Percentiles rank a stretch among this genome's conserved stretches.
Evolutionary conservation across 2,329 filamentous ascomycete species (phyloP).

Genomic region (Sarocladium brachiariae): DNA sequence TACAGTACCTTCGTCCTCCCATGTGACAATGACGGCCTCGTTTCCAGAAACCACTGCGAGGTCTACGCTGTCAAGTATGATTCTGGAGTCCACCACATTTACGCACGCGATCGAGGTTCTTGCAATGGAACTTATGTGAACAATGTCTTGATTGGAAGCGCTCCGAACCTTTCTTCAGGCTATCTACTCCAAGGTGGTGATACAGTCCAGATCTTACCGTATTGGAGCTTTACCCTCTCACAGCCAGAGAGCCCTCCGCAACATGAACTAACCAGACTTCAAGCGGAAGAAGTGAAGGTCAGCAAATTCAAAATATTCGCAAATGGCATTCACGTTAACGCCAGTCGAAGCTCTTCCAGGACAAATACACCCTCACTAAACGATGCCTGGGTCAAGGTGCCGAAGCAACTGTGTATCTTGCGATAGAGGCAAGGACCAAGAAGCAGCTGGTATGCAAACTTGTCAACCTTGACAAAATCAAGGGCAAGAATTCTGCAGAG

Average conservation of each 20-base stretch:
- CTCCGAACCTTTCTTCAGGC: slow-evolving; percentile 29
- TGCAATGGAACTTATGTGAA: slow-evolving; percentile 49
- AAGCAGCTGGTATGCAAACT: slow-evolving; percentile 65
- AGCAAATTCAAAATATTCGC: not conserved
- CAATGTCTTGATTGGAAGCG: slow-evolving; percentile 33
- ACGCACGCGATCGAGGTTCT: slow-evolving; percentile 50
- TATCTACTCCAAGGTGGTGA: slow-evolving; percentile 46
- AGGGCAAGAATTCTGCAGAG: slow-evolving; percentile 19
- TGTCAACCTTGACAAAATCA: slow-evolving; percentile 38
- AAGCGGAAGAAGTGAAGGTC: slow-evolving; percentile 27
- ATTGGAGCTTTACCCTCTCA: slow-evolving; percentile 30
- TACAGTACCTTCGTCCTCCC: slow-evolving; percentile 32
- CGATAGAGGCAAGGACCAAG: slow-evolving; percentile 40
- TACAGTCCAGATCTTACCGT: slow-evolving; percentile 33
- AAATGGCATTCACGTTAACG: not conserved
- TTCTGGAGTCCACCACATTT: slow-evolving; percentile 35
- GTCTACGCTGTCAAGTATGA: slow-evolving; percentile 49
- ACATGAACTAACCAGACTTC: slow-evolving; percentile 22
- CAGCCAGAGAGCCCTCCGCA: slow-evolving; percentile 21
- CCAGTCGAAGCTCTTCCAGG: slow-evolving; percentile 23
- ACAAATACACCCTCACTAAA: slow-evolving; percentile 26
- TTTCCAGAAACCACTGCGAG: slow-evolving; percentile 49
- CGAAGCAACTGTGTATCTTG: slow-evolving; percentile 30
- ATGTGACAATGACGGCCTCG: slow-evolving; percentile 25
- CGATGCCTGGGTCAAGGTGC: slow-evolving; percentile 31